phyloP scores from a whole-genome alignment of 192 early-diverging fungal species.

The Obelidium mucronatum region DNA sequence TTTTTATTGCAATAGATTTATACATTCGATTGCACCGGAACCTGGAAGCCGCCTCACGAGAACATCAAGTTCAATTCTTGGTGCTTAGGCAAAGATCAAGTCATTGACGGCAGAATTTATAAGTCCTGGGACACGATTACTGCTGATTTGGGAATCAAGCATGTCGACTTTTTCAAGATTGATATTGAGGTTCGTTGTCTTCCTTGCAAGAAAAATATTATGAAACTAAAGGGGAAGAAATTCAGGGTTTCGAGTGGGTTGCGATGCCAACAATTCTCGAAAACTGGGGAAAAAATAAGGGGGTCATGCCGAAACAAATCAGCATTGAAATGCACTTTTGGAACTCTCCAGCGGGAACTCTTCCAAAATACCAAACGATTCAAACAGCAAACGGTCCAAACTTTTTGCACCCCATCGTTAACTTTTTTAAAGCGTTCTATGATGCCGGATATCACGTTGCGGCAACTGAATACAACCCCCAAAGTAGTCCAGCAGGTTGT shows the following conservation, averaged over 20 bases:
- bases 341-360: not conserved
- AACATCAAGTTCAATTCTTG: not conserved
- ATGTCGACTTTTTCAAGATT: constrained; percentile 9
- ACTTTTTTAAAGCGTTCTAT: not conserved
- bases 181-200: constrained; percentile 4
- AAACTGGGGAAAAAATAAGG: not conserved
- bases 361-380: not conserved
- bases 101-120: constrained; percentile 1
- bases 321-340: constrained; percentile 1
- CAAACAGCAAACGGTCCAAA: not conserved
- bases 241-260: not conserved
- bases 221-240: too few relatives aligned
- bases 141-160: not conserved
- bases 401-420: not conserved
- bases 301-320: not conserved
- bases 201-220: too few relatives aligned
- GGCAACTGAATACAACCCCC: not conserved
- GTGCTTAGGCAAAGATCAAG: constrained; percentile 10
- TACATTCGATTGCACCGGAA: constrained; percentile 10
- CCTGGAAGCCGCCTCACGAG: not conserved
- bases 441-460: not conserved
- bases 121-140: constrained; percentile 4
- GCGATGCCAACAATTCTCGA: not conserved
- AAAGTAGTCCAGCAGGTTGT: not conserved
- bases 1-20: not conserved